Percentiles rank a stretch among this genome's conserved stretches.
These are phyloP conservation scores for Tuber melanosporum DNA, from an alignment of 495 filamentous ascomycete species.

Conservation along the genomic window DNA sequence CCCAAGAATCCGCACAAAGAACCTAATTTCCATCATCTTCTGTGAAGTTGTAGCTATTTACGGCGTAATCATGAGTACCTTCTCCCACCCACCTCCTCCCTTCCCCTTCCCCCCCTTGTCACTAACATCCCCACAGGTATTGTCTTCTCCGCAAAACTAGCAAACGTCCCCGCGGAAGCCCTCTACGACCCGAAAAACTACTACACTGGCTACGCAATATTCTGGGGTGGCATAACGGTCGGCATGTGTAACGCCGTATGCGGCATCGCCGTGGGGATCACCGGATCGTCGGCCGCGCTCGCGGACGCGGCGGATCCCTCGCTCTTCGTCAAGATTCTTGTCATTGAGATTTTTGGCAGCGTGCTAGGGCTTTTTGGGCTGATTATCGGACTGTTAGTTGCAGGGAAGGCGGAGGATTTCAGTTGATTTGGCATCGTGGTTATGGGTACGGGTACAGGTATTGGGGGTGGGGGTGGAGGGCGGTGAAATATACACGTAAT, in stretches of 20 bases:
- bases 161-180: constrained; percentile 49
- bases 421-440: constrained; percentile 41
- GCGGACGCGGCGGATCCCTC: constrained; percentile 91
- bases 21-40: constrained; percentile 99
- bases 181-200: constrained; percentile 64
- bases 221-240: constrained; percentile 91
- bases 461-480: background rate
- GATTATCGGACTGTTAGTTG: constrained; percentile 85
- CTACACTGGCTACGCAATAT: constrained; percentile 93
- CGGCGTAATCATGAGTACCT: constrained; percentile 87
- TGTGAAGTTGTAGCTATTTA: constrained; percentile 99
- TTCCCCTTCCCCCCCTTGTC: background rate
- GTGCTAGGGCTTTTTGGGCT: constrained; percentile 96
- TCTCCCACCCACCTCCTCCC: background rate
- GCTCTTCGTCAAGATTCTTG: constrained; percentile 97
- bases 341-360: constrained; percentile 99
- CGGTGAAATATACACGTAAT: background rate
- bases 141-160: constrained; percentile 82
- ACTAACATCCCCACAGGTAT: constrained; percentile 49
- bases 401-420: constrained; percentile 73
- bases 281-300: constrained; percentile 90
- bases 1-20: constrained; percentile 96
- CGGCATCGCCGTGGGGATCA: constrained; percentile 95
- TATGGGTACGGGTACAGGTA: background rate
- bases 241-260: constrained; percentile 93